Evolutionary conservation across 2,329 filamentous ascomycete genomes (phyloP).

Genomic region (Herpotrichia juniperi): DNA sequence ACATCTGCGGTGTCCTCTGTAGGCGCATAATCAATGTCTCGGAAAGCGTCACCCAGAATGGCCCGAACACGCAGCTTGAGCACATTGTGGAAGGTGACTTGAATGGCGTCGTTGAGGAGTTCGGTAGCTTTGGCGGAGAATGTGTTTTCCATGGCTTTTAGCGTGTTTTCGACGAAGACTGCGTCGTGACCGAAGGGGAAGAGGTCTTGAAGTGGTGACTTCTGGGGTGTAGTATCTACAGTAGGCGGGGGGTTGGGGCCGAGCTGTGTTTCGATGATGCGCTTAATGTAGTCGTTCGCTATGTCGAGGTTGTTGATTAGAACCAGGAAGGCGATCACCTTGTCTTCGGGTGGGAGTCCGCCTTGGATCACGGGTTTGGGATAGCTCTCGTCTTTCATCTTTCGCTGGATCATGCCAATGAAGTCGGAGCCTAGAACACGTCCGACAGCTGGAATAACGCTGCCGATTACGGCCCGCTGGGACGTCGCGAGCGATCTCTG

Average conservation of each 20-base stretch:
- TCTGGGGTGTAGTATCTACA: slow-evolving; percentile 46
- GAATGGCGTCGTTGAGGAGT: slow-evolving; percentile 81
- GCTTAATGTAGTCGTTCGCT: slow-evolving; percentile 85
- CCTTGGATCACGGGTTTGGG: slow-evolving; percentile 80
- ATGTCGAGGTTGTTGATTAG: slow-evolving; percentile 96
- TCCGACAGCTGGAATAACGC: slow-evolving; percentile 77
- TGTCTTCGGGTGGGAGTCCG: slow-evolving; percentile 83
- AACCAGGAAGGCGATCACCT: slow-evolving; percentile 86
- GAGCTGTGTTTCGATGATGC: slow-evolving; percentile 78
- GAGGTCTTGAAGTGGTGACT: slow-evolving; percentile 58
- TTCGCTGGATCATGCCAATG: slow-evolving; percentile 94
- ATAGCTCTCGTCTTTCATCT: slow-evolving; percentile 96
- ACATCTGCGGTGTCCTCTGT: slow-evolving; percentile 58
- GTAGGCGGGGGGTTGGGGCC: slow-evolving; percentile 45
- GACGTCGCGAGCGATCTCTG: slow-evolving; percentile 86
- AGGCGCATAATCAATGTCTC: slow-evolving; percentile 82
- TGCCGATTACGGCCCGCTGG: slow-evolving; percentile 77
- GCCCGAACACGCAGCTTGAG: slow-evolving; percentile 84
- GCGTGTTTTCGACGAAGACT: slow-evolving; percentile 68
- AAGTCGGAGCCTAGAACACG: slow-evolving; percentile 88
- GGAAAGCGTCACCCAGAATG: slow-evolving; percentile 85
- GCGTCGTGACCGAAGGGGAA: slow-evolving; percentile 85
- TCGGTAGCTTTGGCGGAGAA: slow-evolving; percentile 82
- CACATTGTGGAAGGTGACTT: slow-evolving; percentile 86
- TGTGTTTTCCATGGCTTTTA: slow-evolving; percentile 71